Percentiles rank a stretch among this genome's conserved stretches.
Conservation (phyloP, 208 protist genomes). For the Leishmania arabica region DNA sequence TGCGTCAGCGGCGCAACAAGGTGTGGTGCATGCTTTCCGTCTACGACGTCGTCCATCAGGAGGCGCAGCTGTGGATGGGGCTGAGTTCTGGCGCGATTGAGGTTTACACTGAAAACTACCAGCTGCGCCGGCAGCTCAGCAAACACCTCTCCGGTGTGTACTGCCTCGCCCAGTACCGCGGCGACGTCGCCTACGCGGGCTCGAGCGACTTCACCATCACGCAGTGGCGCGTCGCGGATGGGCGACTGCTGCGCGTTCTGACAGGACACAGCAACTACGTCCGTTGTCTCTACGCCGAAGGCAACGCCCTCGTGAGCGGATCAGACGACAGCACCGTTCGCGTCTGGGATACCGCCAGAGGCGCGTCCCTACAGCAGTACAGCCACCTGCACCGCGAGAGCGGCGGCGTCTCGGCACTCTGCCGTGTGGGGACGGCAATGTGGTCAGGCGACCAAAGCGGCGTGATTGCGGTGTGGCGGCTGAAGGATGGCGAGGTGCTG, state of each 20-base stretch:
- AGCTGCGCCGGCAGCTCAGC: slow-evolving; percentile 54
- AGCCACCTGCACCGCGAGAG: slow-evolving; percentile 53
- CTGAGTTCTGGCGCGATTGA: slow-evolving; percentile 81
- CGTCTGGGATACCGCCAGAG: slow-evolving; percentile 72
- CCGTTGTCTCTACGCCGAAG: slow-evolving; percentile 84
- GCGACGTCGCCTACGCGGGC: slow-evolving; percentile 70
- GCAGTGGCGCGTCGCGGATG: slow-evolving; percentile 68
- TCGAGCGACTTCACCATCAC: slow-evolving; percentile 84
- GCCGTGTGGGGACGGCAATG: slow-evolving; percentile 80
- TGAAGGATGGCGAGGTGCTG: slow-evolving; percentile 45
- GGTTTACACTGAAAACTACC: slow-evolving; percentile 56
- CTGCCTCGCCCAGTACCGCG: slow-evolving; percentile 59
- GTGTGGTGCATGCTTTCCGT: slow-evolving; percentile 54
- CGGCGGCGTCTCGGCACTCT: slow-evolving; percentile 79
- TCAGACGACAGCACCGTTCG: slow-evolving; percentile 81
- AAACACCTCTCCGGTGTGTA: slow-evolving; percentile 86
- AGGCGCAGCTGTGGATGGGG: slow-evolving; percentile 81
- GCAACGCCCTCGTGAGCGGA: slow-evolving; percentile 73
- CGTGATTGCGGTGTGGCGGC: slow-evolving; percentile 60
- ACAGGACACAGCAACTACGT: slow-evolving; percentile 85
- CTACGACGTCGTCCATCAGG: slow-evolving; percentile 18
- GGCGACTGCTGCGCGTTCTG: slow-evolving; percentile 67
- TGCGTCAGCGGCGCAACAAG: slow-evolving; percentile 27
- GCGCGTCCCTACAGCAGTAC: slow-evolving; percentile 43
- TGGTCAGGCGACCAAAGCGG: slow-evolving; percentile 86